Conservation (phyloP, 139 green algal species). For the Yamagishiella unicocca region DNA sequence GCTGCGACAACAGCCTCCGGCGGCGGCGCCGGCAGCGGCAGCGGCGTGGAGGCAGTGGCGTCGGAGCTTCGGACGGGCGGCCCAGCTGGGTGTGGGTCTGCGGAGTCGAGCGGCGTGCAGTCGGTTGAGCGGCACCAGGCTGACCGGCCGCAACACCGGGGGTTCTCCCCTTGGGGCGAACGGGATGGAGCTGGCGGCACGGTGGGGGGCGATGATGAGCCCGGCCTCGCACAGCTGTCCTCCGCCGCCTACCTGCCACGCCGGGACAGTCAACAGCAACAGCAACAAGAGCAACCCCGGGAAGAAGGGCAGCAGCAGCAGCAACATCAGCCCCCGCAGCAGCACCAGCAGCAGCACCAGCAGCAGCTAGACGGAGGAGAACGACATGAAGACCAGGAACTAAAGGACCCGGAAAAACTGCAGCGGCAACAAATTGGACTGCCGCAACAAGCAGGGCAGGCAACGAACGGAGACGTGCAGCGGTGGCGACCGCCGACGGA, state of each 20-base stretch:
- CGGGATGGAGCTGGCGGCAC: too few species aligned
- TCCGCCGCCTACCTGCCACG: background rate
- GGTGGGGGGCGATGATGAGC: background rate
- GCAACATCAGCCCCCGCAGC: background rate
- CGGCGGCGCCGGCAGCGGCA: background rate
- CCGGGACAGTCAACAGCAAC: background rate
- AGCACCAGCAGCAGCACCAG: background rate
- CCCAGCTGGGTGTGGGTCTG: too few species aligned
- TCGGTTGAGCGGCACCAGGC: too few species aligned
- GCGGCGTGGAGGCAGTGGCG: too few species aligned
- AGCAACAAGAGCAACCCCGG: background rate
- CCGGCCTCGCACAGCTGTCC: background rate
- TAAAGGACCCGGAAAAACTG: too few species aligned
- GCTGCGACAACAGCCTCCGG: background rate
- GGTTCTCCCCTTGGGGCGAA: too few species aligned
- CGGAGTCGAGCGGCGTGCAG: too few species aligned
- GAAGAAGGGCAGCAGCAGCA: background rate
- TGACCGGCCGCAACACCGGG: too few species aligned
- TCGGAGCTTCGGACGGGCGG: too few species aligned
- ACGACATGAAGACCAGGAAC: background rate
- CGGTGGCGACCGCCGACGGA: background rate
- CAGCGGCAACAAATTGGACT: background rate
- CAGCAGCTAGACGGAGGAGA: background rate
- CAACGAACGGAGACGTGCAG: background rate
- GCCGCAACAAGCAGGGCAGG: background rate